These are phyloP conservation scores for Neocallimastix lanati DNA, from an alignment of 192 early-diverging fungal genomes.

Conservation along the genomic window DNA sequence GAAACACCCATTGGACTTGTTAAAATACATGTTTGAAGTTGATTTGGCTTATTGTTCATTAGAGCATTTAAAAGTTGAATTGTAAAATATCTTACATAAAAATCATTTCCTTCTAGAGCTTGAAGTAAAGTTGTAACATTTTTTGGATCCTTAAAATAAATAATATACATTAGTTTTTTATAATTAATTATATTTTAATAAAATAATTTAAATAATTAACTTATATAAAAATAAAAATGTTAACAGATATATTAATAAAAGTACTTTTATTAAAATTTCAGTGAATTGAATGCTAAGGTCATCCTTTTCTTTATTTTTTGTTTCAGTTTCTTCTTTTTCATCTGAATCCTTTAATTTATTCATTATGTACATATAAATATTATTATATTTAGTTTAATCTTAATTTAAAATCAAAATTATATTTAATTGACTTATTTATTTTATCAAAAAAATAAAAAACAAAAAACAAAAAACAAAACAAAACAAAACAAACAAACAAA, in stretches of 20 bases:
- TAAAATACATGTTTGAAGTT: constrained; percentile 69
- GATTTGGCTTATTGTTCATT: constrained; percentile 29
- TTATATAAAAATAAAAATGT: not conserved
- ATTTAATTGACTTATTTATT: too few relatives aligned
- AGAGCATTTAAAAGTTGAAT: constrained; percentile 71
- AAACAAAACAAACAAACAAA: too few relatives aligned
- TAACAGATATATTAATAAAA: not conserved
- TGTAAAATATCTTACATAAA: constrained; percentile 82
- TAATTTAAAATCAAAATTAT: too few relatives aligned
- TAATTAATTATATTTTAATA: too few relatives aligned
- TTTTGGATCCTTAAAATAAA: constrained; percentile 18
- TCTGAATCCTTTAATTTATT: constrained; percentile 22
- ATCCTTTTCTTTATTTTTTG: constrained; percentile 3
- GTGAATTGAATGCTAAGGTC: constrained; percentile 17
- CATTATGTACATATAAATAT: too few relatives aligned
- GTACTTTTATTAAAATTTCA: constrained; percentile 18
- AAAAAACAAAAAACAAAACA: too few relatives aligned
- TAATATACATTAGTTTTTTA: too few relatives aligned
- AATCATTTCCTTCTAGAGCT: constrained; percentile 77
- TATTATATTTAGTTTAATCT: too few relatives aligned
- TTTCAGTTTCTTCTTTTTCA: constrained; percentile 3
- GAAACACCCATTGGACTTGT: constrained; percentile 67
- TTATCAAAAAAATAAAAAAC: too few relatives aligned
- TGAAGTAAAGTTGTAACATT: constrained; percentile 70
- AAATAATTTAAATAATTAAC: too few relatives aligned